A percentile compares a stretch with the other conserved stretches of the same genome.
Evolutionary conservation across 164 flowering plant genomes (phyloP).

Genomic region (Umbilicus rupestris): DNA sequence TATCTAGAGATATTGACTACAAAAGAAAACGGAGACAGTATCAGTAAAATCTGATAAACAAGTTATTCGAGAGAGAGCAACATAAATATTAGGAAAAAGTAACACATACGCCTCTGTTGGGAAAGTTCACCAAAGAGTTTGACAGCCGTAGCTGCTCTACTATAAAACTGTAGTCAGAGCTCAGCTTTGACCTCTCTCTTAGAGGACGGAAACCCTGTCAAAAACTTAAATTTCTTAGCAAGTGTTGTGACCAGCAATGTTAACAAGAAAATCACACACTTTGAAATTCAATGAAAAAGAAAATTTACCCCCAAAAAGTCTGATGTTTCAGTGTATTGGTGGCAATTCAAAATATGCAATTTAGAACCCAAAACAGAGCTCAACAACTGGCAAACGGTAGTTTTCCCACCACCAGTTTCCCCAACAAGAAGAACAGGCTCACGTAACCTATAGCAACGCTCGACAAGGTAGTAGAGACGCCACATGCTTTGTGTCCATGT

Average conservation of each 20-base stretch:
- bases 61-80: background rate
- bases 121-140: constrained; percentile 30
- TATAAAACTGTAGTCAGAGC: constrained; percentile 31
- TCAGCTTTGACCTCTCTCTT: constrained; percentile 61
- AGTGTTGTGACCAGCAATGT: background rate
- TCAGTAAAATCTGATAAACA: background rate
- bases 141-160: constrained; percentile 38
- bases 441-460: constrained; percentile 63
- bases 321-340: constrained; percentile 90
- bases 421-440: constrained; percentile 99
- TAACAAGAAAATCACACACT: background rate
- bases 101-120: constrained; percentile 33
- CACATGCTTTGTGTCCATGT: constrained; percentile 66
- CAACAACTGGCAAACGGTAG: constrained; percentile 82
- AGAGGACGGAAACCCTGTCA: constrained; percentile 84
- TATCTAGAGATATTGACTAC: constrained; percentile 62
- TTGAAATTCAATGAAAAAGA: background rate
- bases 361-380: constrained; percentile 38
- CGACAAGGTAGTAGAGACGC: constrained; percentile 72
- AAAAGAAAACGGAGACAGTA: constrained; percentile 10
- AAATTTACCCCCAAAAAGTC: constrained; percentile 88
- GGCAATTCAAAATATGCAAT: constrained; percentile 83
- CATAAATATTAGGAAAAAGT: background rate
- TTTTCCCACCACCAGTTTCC: constrained; percentile 98
- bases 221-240: constrained; percentile 10